A percentile compares a stretch with the other conserved stretches of the same genome.
phyloP scores from a whole-genome alignment of 2,329 filamentous ascomycete genomes.

The Paecilomyces sp. region DNA sequence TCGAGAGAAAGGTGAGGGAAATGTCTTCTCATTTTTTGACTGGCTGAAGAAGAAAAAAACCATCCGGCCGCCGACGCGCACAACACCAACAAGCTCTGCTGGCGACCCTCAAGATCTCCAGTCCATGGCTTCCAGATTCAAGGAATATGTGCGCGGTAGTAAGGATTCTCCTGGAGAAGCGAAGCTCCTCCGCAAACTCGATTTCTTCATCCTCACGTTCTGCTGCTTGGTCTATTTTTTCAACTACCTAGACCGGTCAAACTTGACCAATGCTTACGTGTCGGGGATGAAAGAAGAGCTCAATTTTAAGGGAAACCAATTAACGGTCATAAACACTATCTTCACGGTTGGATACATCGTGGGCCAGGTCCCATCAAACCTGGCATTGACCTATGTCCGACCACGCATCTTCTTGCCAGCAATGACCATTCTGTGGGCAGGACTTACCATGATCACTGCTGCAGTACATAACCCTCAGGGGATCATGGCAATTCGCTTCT shows the following conservation, averaged over 20 bases:
- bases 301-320: constrained; percentile 26
- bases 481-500: constrained; percentile 16
- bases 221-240: constrained; percentile 16
- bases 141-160: neutral
- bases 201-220: constrained; percentile 1
- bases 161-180: neutral
- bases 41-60: neutral
- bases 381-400: constrained; percentile 38
- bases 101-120: neutral
- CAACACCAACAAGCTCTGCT: neutral
- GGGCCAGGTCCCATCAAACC: constrained; percentile 36
- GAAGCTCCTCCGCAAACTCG: constrained; percentile 11
- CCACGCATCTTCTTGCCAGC: constrained; percentile 37
- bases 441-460: constrained; percentile 9
- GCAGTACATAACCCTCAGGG: neutral
- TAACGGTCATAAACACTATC: constrained; percentile 31
- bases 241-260: constrained; percentile 32
- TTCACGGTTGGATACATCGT: constrained; percentile 43
- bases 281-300: constrained; percentile 31
- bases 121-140: neutral
- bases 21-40: neutral
- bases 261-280: constrained; percentile 37
- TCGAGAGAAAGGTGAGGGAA: neutral
- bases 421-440: constrained; percentile 29
- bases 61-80: neutral